Base-by-base conservation (phyloP, 2,329 filamentous ascomycete genomes). In the Didymella segeticola region DNA sequence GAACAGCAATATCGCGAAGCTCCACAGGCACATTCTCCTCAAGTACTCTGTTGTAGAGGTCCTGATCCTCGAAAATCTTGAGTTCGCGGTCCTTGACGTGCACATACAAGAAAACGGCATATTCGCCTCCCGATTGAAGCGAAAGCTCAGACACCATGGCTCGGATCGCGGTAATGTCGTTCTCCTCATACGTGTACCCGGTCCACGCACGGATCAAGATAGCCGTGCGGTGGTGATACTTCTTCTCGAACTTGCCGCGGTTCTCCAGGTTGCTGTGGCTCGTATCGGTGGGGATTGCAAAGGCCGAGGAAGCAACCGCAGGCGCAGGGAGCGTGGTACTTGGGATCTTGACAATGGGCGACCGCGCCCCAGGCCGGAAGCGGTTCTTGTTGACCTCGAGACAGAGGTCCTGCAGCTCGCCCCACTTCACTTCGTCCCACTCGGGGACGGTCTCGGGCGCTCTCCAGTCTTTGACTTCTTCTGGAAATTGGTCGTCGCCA, bases 351-450 rank as follows among this genome's bases (percentile, higher is more conserved):
- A 65, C 62, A 14, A 63, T 61, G 10, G 61, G 57, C 11, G 70
- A 62, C 78, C 79, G 70, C 80, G 76, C 76, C 20, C 64, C 62
- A 1, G 72, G 71, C 6, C 64, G 63, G 56, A 68, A 95, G 17
- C 91, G 84, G 30, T 83, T 82, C 52, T 82, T 79, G 73, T 96
- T 96, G 61, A 78, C 81, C 59, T 82, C 74, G 1, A 86, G 71
- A 66, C 90, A 95, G 23, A 82, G 75, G 45, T 85, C 78, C 69
- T 93, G 89, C 15, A 93, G 77, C 26, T 82, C 75, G 12, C 87
- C 87, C 90, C 90, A 95, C 58, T 85, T 81, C 26, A 91, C 82
- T 22, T 79, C 77, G 23, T 83, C 78, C 87, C 89, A 92, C 19
- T 86, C 77, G 7, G 85, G 72, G 2, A 70, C 63, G 10, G 58